Evolutionary conservation across 202 grass and related monocot species (phyloP).

Genomic region (Saccharum hybrid): DNA sequence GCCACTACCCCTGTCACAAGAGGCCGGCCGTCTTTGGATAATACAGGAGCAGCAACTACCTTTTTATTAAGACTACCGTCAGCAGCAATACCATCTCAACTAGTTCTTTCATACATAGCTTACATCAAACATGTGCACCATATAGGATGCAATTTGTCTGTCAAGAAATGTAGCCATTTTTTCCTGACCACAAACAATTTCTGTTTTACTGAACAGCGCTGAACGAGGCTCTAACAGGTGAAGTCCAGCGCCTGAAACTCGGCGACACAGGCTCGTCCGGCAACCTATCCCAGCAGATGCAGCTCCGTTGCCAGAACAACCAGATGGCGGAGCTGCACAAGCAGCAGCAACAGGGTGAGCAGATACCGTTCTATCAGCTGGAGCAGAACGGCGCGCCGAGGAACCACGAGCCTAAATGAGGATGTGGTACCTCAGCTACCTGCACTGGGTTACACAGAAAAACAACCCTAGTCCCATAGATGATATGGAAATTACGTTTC

Average conservation of each 20-base stretch:
- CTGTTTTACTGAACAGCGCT: slow-evolving; percentile 53
- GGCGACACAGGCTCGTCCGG: slow-evolving; percentile 54
- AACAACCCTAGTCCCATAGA: slow-evolving; percentile 38
- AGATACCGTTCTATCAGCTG: slow-evolving; percentile 72
- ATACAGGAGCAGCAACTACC: background rate
- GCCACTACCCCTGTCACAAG: slow-evolving; percentile 48
- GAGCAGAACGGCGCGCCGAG: slow-evolving; percentile 58
- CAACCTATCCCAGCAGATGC: slow-evolving; percentile 60
- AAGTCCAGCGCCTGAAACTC: slow-evolving; percentile 85
- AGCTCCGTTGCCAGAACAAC: slow-evolving; percentile 59
- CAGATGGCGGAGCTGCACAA: slow-evolving; percentile 66
- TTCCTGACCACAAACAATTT: slow-evolving; percentile 8
- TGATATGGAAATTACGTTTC: slow-evolving; percentile 46
- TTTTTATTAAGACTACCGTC: background rate
- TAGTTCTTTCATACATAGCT: background rate
- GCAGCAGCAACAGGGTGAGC: slow-evolving; percentile 62
- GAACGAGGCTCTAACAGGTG: slow-evolving; percentile 79
- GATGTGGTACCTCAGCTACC: background rate
- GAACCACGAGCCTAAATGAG: slow-evolving; percentile 54
- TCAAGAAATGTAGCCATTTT: background rate
- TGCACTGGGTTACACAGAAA: slow-evolving; percentile 4
- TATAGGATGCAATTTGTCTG: background rate
- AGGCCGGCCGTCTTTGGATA: slow-evolving; percentile 51
- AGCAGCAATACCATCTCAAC: background rate
- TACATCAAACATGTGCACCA: background rate